Evolutionary conservation across 176 grass and related monocot genomes (phyloP), one percentile per base, ranked within the genome.

Genomic region (Aegilops sharonensis): DNA sequence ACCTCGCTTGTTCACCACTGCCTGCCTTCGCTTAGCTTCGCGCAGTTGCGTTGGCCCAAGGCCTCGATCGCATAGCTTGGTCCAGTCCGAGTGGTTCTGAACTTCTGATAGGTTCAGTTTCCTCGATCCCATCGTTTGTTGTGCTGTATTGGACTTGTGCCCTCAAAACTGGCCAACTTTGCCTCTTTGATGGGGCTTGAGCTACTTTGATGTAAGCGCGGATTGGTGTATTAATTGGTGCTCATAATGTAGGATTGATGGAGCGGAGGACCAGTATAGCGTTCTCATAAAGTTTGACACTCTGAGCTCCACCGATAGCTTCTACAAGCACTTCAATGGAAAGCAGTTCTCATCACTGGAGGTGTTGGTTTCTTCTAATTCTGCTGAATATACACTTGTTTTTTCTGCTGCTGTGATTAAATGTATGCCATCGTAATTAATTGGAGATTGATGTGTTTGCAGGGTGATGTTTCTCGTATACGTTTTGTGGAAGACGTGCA

Each of bases 261-360:
- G 83, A 48, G 83, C 87, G 25, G 93, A 94, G 68, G 97, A 99
- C 69, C 90, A 93, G 68, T 99, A 96, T 86, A 92, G 89, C 2
- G 90, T 94, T 71, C 84, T 99, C 78, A 99, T 99, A 88, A 96
- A 77, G 39, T 99, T 99, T 3, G 85, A 96, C 66, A 79, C 80
- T 17, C 92, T 96, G 90, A 92, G 56, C 40, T 99, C 80, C 42
- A 90, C 90, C 3, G 97, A 99, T 69, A 89, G 81, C 74, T 96
- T 96, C 77, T 99, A 93, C 62, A 88, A 90, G 72, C 84, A 91
- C 83, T 99, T 94, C 77, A 94, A 94, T 45, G 78, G 88, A 68
- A 94, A 86, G 82, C 56, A 34, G n/a, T 99, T 99, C 82, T 94
- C 94, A 11, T 99, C 97, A 5, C 74, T 99, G 54, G 92, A 99